A percentile compares a stretch with the other conserved stretches of the same genome.
These are phyloP conservation scores for Tolypocladium tropicale DNA, from an alignment of 2,329 filamentous ascomycete genomes.

Conservation along the genomic window DNA sequence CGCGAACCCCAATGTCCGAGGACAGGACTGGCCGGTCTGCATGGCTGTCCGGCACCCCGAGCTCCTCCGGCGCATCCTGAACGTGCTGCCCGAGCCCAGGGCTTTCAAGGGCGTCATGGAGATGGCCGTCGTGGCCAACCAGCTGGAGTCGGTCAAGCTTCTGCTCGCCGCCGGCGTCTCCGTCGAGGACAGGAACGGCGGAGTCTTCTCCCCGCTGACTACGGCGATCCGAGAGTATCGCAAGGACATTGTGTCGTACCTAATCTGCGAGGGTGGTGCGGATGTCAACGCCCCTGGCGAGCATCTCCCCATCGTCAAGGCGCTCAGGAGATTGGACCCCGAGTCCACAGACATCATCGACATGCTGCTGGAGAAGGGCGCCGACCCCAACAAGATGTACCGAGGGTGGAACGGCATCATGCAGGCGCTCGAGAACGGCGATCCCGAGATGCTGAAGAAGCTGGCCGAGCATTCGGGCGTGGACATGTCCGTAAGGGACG, in stretches of 20 bases:
- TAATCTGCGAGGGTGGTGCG: constrained; percentile 51
- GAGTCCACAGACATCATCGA: constrained; percentile 51
- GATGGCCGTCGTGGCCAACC: constrained; percentile 55
- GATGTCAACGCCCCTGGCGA: constrained; percentile 59
- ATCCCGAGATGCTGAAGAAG: constrained; percentile 40
- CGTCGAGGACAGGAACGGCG: constrained; percentile 62
- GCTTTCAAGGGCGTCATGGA: constrained; percentile 58
- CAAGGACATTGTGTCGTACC: constrained; percentile 49
- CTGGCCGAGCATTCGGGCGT: constrained; percentile 38
- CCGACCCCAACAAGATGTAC: constrained; percentile 58
- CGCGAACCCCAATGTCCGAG: constrained; percentile 51
- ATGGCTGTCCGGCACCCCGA: constrained; percentile 54
- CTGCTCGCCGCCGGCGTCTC: constrained; percentile 54
- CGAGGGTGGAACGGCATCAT: constrained; percentile 56
- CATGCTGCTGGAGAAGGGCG: constrained; percentile 51
- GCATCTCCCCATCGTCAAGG: constrained; percentile 62
- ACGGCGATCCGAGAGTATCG: constrained; percentile 55
- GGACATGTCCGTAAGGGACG: constrained; percentile 42
- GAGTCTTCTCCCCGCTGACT: constrained; percentile 60
- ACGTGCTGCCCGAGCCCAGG: constrained; percentile 45
- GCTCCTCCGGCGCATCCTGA: constrained; percentile 49
- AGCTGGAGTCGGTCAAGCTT: constrained; percentile 57
- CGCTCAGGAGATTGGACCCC: constrained; percentile 47
- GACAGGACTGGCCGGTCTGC: constrained; percentile 60
- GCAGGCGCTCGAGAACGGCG: constrained; percentile 55